Base-by-base conservation (phyloP, 768 basidiomycete genomes). In the Lentinula lateritia region DNA sequence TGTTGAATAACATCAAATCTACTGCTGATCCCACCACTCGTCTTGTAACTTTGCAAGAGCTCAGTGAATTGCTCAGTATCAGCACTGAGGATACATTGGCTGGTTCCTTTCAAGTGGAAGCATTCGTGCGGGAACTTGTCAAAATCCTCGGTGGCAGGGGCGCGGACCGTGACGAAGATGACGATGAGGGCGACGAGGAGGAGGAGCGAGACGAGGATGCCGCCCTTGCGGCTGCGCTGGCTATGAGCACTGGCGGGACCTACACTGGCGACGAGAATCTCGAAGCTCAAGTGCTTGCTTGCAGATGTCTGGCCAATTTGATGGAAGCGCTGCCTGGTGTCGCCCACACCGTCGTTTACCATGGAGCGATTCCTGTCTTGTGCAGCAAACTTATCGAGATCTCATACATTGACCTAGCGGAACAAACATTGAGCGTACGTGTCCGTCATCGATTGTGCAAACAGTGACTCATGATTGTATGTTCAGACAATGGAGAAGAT, bases 301-400 rank as follows among this genome's bases (percentile, higher is more conserved):
- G 95, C 74, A 83, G 97, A 64, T 99, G 97, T 71, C 80, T 99
- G 57, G 96, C 95, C 52, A 98, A 99, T 72, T 81, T 99, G 60
- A 95, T 98, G 93, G 97, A 98, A 73, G 96, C 95, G n/a, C 81
- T 98, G 20, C 97, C 97, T 16, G 95, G 95, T 28, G 90, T 94
- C 45, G 93, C 94, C n/a, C 95, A 98, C 70, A 95, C 93, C 50
- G 89, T 99, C 67, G 96, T 98, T 42, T 93, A 97, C 72, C 92
- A 96, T 68, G 96, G 96, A n/a, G 97, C 96, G 16, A 95, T 99
- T 61, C 95, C 95, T 16, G 94, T 96, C 36, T 82, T 99, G 52
- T 98, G 96, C 83, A 91, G 91, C 83, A 98, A 99, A 73, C 77
- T 99, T 63, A 87, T 93, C 71, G 93, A 97, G 75, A 99, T 99